Evolutionary conservation across 164 flowering plant species (phyloP), one percentile per base, ranked within the genome.

Genomic region (Kingdonia uniflora): DNA sequence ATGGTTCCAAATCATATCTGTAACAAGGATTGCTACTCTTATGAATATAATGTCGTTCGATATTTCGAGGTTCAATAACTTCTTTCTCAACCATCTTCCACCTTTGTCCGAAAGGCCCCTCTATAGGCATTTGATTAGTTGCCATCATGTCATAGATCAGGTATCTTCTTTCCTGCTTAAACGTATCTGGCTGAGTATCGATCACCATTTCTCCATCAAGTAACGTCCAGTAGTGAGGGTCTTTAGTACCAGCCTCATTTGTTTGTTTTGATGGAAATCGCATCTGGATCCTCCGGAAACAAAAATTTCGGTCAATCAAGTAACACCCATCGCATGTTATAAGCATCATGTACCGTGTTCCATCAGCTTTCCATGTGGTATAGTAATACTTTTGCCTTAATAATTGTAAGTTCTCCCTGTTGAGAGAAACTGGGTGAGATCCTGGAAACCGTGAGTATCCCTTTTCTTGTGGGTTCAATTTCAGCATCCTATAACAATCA

Each of bases 201-300:
- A 94, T 94, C 54, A 94, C 67, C 99, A 94, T 94, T 74, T 94
- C 99, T 56, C 99, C 99, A 74, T 94, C 99, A 67, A 94, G 95
- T 68, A 94, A 70, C 19, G 97, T 94, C 14, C 47, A 74, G 66
- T 87, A 80, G 63, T 94, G 97, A 40, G 75, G 66, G 68, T 62
- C 78, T 54, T 77, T 84, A 41, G 64, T 19, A 47, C 3, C 15
- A 44, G 12, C 89, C 67, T 79, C 92, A 65, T 59, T 78, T 44
- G 73, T 42, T 23, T 59, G 59, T 68, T 72, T 80, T 66, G 75
- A 68, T 19, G 99, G 99, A 74, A 92, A 88, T 42, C 91, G 80
- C 97, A 92, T 80, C 62, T 88, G 99, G 54, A 92, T 95, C 65
- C 99, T 84, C 35, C 95, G 83, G 43, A 85, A 86, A 50, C 52